Evolutionary conservation across 495 filamentous ascomycete species (phyloP).

Genomic region (Penicillium argentinense): DNA sequence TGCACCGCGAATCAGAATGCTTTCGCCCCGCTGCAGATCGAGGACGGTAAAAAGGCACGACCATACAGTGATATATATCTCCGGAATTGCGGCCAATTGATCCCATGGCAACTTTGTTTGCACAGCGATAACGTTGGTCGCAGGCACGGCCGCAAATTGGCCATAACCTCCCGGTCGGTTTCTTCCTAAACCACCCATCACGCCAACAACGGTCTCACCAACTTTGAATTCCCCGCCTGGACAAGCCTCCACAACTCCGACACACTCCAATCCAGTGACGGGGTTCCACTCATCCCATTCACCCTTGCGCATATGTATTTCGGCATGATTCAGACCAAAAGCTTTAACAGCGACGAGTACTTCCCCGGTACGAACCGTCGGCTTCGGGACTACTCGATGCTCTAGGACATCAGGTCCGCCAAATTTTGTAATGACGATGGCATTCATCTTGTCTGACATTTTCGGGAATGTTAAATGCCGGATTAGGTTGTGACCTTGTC

Average conservation of each 20-base stretch:
- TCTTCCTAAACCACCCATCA: conserved; percentile 48
- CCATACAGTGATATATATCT: conserved; percentile 45
- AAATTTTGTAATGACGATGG: conserved; percentile 42
- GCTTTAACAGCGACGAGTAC: conserved; percentile 42
- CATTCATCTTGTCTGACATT: conserved; percentile 30
- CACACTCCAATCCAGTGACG: conserved; percentile 48
- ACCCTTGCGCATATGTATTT: conserved; percentile 52
- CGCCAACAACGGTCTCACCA: conserved; percentile 36
- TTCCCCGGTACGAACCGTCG: conserved; percentile 27
- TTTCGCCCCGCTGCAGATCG: conserved; percentile 31
- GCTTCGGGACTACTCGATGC: conserved; percentile 33
- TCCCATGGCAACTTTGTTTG: conserved; percentile 31
- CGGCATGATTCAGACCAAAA: conserved; percentile 52
- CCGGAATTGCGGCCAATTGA: conserved; percentile 43
- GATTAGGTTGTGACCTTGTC: not conserved
- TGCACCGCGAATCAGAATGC: conserved; percentile 42
- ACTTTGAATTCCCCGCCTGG: conserved; percentile 32
- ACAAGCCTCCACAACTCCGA: conserved; percentile 39
- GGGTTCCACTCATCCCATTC: conserved; percentile 49
- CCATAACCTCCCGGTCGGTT: conserved; percentile 41
- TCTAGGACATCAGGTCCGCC: conserved; percentile 38
- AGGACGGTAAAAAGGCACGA: conserved; percentile 41
- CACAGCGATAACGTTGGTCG: conserved; percentile 36
- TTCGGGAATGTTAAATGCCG: not conserved
- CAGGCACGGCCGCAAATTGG: conserved; percentile 34